A percentile compares a stretch with the other conserved stretches of the same genome.
These are phyloP conservation scores for Rhizopus arrhizus DNA, from an alignment of 371 early-diverging fungal genomes.

Conservation along the genomic window DNA sequence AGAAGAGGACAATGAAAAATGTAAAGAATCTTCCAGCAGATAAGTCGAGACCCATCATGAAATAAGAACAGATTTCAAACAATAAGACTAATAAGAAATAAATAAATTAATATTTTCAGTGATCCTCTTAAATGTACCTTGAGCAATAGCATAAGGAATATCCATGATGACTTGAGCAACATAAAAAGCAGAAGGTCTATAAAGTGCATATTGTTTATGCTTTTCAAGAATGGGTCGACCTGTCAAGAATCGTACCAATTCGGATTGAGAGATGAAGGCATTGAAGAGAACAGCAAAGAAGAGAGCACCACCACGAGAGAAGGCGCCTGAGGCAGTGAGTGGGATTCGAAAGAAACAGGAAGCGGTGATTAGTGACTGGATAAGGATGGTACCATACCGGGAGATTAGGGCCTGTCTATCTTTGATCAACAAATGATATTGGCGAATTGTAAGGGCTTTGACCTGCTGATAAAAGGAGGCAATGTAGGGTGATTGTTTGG, in stretches of 20 bases:
- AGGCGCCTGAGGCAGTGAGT: conserved; percentile 55
- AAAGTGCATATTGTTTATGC: conserved; percentile 67
- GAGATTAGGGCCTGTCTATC: conserved; percentile 54
- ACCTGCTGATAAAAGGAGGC: conserved; percentile 62
- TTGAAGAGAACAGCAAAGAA: conserved; percentile 65
- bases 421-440: conserved; percentile 51
- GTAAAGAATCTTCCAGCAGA: conserved; percentile 53
- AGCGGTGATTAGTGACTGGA: conserved; percentile 71
- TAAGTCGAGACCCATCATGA: conserved; percentile 58
- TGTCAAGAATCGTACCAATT: conserved; percentile 55
- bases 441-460: conserved; percentile 58
- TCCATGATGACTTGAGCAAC: conserved; percentile 59
- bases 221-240: conserved; percentile 70
- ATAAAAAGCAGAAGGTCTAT: conserved; percentile 63
- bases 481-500: conserved; percentile 56
- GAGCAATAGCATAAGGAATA: conserved; percentile 46
- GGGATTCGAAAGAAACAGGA: conserved; percentile 69
- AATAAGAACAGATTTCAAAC: conserved; percentile 63
- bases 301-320: conserved; percentile 72
- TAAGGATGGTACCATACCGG: conserved; percentile 58
- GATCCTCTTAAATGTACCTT: conserved; percentile 21
- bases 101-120: conserved; percentile 2
- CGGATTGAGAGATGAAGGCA: conserved; percentile 58
- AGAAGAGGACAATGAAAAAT: conserved; percentile 50
- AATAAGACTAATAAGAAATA: conserved; percentile 27